These are phyloP conservation scores for Pleurotus salmoneostramineus DNA, from an alignment of 768 basidiomycete genomes.

Conservation along the genomic window DNA sequence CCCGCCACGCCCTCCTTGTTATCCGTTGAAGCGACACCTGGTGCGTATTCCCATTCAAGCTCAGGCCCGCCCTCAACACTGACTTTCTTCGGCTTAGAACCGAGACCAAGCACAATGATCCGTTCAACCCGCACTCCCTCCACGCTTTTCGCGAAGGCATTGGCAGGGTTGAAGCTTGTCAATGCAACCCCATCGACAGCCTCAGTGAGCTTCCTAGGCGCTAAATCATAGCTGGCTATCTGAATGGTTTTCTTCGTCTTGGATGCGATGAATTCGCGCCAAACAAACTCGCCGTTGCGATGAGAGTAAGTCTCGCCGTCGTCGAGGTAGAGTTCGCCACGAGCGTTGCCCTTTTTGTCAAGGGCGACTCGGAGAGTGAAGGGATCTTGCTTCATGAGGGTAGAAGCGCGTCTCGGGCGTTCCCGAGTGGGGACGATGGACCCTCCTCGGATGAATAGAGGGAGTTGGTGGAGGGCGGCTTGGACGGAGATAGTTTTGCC, in stretches of 20 bases:
- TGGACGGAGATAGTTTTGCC: conserved; percentile 73
- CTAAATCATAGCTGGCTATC: conserved; percentile 56
- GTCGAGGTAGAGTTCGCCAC: conserved; percentile 91
- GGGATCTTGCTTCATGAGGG: conserved; percentile 87
- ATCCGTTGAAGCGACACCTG: conserved; percentile 52
- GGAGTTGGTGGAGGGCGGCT: conserved; percentile 76
- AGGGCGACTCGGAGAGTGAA: conserved; percentile 88
- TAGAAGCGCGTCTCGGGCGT: conserved; percentile 80
- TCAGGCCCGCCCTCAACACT: conserved; percentile 43
- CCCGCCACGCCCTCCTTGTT: conserved; percentile 66
- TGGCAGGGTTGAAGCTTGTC: conserved; percentile 46
- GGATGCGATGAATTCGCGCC: conserved; percentile 70
- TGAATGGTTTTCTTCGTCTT: conserved; percentile 41
- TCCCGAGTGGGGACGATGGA: conserved; percentile 87
- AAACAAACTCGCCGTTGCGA: conserved; percentile 74
- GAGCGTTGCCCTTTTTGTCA: conserved; percentile 52
- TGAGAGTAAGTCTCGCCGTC: conserved; percentile 86
- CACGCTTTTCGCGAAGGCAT: conserved; percentile 67
- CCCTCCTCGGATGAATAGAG: conserved; percentile 86
- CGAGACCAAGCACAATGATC: conserved; percentile 75
- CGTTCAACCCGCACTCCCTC: conserved; percentile 76
- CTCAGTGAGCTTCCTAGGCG: conserved; percentile 31
- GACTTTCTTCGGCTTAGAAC: conserved; percentile 57
- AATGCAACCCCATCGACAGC: conserved; percentile 52
- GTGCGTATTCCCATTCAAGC: conserved; percentile 65